Evolutionary conservation across 139 green algal species (phyloP), one percentile per base, ranked within the genome.

Genomic region (Chlamydomonas sp.): DNA sequence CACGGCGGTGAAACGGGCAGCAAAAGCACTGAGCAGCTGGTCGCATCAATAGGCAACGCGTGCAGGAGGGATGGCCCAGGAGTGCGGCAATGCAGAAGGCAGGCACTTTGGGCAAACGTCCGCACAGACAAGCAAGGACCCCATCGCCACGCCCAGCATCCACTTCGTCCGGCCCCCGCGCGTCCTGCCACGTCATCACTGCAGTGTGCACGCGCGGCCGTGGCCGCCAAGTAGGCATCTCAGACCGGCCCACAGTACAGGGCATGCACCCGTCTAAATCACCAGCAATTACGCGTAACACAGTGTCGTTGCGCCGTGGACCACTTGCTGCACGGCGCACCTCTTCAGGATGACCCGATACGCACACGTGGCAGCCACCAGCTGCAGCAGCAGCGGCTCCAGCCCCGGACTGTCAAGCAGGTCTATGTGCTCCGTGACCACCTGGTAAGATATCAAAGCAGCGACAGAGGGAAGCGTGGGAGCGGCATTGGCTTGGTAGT

Each of bases 291-390:
- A 49, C 15, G 3, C 76, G 5, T 64, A 15, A 76, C 5, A 57
- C 12, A 6, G 7, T 8, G 3, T 63, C 60, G 2, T 61, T 15
- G 14, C 61, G 49, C 6, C 2, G 15, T 8, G 14, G 69, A 20
- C 31, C 17, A 63, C 79, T 61, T 12, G 14, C 20, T 77, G 64
- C 81, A 31, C 78, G 8, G 15, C 91, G 83, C 91, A 96, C 91
- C 91, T 93, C 31, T 91, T 78, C 63, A 97, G 79, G 18, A 96
- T 92, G 80, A 97, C 95, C 10, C 91, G 87, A 91, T 97, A 96
- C 5, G 96, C 91, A 6, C 87, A 91, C 12, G 97, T 94, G 77
- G 98, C 95, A 1, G 96, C 95, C 61, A 98, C 94, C 68, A 98
- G 88, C 93, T 98, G 95, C 79, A 98, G 88, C 79, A 98, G 91